phyloP scores from a whole-genome alignment of 1,284 basidiomycete genomes.

The Naganishia albida region DNA sequence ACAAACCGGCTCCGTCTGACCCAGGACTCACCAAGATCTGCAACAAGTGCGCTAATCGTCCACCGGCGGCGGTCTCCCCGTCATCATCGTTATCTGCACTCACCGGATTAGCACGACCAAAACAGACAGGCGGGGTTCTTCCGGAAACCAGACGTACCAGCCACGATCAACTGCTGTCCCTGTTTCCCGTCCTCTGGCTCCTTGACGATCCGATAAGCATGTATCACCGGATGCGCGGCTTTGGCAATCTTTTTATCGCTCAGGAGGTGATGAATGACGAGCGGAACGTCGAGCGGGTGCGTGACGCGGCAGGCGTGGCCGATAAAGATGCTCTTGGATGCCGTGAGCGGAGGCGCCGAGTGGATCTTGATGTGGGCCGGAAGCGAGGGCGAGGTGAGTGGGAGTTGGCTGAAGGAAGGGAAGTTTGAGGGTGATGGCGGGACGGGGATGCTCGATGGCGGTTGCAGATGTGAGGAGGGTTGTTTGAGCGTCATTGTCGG shows the following conservation, averaged over 20 bases:
- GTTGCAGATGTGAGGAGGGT: background rate
- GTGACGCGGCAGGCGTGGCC: slow-evolving; percentile 77
- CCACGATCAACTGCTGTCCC: slow-evolving; percentile 37
- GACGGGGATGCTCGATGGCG: background rate
- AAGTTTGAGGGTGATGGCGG: background rate
- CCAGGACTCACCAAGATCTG: slow-evolving; percentile 70
- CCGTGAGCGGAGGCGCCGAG: slow-evolving; percentile 72
- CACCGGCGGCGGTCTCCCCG: slow-evolving; percentile 86
- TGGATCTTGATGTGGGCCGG: slow-evolving; percentile 67
- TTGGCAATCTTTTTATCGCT: slow-evolving; percentile 62
- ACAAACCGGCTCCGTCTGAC: no score
- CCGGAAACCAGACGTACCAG: slow-evolving; percentile 42
- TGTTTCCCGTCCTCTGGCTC: slow-evolving; percentile 45
- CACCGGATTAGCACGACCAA: background rate
- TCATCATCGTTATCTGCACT: slow-evolving; percentile 85
- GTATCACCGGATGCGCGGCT: slow-evolving; percentile 84
- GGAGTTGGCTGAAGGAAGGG: slow-evolving; percentile 26
- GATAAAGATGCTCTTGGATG: slow-evolving; percentile 79
- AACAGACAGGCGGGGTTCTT: background rate
- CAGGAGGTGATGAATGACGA: slow-evolving; percentile 70
- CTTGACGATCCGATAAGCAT: slow-evolving; percentile 62
- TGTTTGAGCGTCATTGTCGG: slow-evolving; percentile 7
- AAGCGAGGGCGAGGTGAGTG: background rate
- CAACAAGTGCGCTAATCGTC: slow-evolving; percentile 78
- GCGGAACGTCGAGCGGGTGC: slow-evolving; percentile 73